A percentile compares a stretch with the other conserved stretches of the same genome.
Evolutionary conservation across 176 grass and related monocot genomes (phyloP).

Genomic region (Ensete glaucum): DNA sequence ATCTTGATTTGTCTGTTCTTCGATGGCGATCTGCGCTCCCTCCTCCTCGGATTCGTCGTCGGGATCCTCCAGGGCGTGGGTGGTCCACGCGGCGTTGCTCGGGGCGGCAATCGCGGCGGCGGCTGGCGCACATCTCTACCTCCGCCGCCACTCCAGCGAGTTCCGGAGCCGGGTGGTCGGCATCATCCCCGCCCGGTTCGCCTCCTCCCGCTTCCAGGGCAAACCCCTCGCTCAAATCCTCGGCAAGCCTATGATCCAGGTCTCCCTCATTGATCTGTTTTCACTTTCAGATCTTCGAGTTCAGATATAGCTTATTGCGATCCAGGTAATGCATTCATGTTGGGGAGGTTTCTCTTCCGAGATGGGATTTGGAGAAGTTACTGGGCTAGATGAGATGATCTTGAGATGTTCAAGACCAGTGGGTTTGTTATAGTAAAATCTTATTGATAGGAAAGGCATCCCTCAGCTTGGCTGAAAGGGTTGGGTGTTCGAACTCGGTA

Average conservation of each 20-base stretch:
- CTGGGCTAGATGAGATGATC: not conserved
- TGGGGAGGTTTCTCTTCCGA: not conserved
- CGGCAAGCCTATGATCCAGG: constrained; percentile 23
- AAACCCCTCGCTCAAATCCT: constrained; percentile 14
- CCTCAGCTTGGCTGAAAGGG: not conserved
- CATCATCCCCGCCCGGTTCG: constrained; percentile 16
- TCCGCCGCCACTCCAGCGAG: not conserved
- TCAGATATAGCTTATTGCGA: no score
- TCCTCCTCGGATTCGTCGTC: constrained; percentile 6
- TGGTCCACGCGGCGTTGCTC: not conserved
- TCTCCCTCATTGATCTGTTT: not conserved
- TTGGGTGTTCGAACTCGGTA: not conserved
- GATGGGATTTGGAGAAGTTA: not conserved
- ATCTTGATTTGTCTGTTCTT: not conserved
- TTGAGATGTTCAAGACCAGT: not conserved
- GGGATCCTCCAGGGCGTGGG: not conserved
- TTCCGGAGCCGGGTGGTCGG: constrained; percentile 16
- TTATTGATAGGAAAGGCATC: no score
- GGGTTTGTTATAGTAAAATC: no score
- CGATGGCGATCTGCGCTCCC: constrained; percentile 2
- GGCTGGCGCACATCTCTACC: not conserved
- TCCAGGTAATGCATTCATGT: not conserved
- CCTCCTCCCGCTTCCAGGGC: constrained; percentile 15
- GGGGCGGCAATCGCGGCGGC: not conserved
- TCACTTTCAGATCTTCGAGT: no score